Evolutionary conservation across 2,329 filamentous ascomycete genomes (phyloP), one percentile per base, ranked within the genome.

Genomic region (Penicillium sp.): DNA sequence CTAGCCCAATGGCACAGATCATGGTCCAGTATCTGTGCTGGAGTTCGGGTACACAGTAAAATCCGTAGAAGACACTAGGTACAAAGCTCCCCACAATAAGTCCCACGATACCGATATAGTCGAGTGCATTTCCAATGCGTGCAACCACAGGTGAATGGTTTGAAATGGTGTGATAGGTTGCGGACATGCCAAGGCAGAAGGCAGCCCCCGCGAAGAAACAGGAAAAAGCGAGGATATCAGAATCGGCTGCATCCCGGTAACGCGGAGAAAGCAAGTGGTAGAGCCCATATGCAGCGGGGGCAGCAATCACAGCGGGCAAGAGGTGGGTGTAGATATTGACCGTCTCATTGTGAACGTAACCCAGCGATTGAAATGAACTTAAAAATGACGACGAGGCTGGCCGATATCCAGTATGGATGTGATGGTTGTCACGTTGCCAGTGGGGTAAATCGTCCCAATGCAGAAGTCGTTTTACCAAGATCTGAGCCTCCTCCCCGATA

Each of bases 1-100:
- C 88, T n/a, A 86, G 65, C 0, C 89, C 92, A 25, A 97, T 82
- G 6, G 84, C 76, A 49, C 81, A 87, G 61, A 97, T 97, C 81
- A 90, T 86, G 15, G 79, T 82, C 77, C 92, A 86, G 72, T 97
- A 97, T 3, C 82, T 69, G 41, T 77, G 79, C 76, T 91, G 85
- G 65, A 93, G 71, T 8, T 71, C 66, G 3, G 85, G 83, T 59
- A 86, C 77, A 66, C 87, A 91, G 65, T 84, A 90, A 71, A 96
- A 91, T 4, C 88, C 91, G 72, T 95, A 96, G 72, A 90, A 94
- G 56, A 99, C 74, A 47, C 89, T 88, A 2, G 94, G 92, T 44
- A 97, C 84, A 68, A 93, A 96, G 70, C 88, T 93, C 7, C 94
- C 94, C 62, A 93, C 89, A 56, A 97, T 97, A 62, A 99, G 77